These are phyloP conservation scores for Geotrichum aggregatum DNA, from an alignment of 1,139 yeast species.

Conservation along the genomic window DNA sequence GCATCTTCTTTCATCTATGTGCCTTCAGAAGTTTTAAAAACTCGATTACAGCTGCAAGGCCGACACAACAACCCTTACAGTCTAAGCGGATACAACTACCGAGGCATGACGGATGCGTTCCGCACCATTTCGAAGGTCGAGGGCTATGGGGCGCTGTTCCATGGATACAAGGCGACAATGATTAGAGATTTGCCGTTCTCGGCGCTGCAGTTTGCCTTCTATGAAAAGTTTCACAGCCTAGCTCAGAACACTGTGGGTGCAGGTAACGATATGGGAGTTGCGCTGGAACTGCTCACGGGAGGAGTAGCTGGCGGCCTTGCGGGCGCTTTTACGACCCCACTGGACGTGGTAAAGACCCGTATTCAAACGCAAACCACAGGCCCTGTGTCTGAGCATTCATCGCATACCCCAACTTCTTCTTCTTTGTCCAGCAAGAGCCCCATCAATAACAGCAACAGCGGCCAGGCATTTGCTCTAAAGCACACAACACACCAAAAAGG, in stretches of 20 bases:
- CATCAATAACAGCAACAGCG: slow-evolving; percentile 16
- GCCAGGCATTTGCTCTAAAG: slow-evolving; percentile 23
- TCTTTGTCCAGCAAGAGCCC: slow-evolving; percentile 15
- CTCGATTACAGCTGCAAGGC: slow-evolving; percentile 90
- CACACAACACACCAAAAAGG: slow-evolving; percentile 7
- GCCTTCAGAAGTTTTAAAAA: slow-evolving; percentile 95
- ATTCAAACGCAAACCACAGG: slow-evolving; percentile 63
- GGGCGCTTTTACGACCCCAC: slow-evolving; percentile 75
- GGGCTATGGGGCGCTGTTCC: slow-evolving; percentile 72
- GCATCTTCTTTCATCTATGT: slow-evolving; percentile 89
- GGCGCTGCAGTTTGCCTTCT: slow-evolving; percentile 92
- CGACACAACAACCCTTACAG: slow-evolving; percentile 74
- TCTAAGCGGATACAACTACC: slow-evolving; percentile 80
- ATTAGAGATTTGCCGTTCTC: slow-evolving; percentile 91
- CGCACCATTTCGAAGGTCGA: slow-evolving; percentile 59
- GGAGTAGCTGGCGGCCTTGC: slow-evolving; percentile 97
- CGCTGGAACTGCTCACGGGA: slow-evolving; percentile 75
- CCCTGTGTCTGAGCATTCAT: slow-evolving; percentile 20
- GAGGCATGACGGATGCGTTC: slow-evolving; percentile 62
- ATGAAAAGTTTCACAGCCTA: slow-evolving; percentile 60
- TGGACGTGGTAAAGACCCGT: slow-evolving; percentile 91
- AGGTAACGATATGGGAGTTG: slow-evolving; percentile 45
- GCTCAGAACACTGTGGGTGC: slow-evolving; percentile 38
- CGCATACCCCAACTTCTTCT: too few species aligned
- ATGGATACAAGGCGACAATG: slow-evolving; percentile 90